Percentiles rank a stretch among this genome's conserved stretches.
phyloP scores from a whole-genome alignment of 306 rosid genomes.

The Corylus americana region DNA sequence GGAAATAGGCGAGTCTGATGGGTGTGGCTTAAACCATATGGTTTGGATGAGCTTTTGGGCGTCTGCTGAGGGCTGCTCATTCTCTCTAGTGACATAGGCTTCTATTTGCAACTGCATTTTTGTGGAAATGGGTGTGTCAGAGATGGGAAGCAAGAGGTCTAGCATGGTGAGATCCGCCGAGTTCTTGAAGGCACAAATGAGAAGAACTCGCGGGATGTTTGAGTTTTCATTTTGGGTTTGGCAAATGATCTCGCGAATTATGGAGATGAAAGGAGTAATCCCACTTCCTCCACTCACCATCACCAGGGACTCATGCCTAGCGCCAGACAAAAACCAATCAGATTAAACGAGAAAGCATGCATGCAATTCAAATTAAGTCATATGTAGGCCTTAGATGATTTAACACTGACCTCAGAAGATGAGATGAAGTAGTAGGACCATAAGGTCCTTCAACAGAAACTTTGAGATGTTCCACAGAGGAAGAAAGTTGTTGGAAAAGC shows the following conservation, averaged over 20 bases:
- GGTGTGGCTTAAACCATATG: constrained; percentile 36
- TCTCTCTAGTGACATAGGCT: constrained; percentile 50
- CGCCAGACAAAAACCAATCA: neutral
- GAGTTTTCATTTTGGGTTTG: constrained; percentile 37
- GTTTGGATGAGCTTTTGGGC: constrained; percentile 32
- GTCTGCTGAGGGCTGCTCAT: constrained; percentile 17
- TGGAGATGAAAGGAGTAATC: constrained; percentile 59
- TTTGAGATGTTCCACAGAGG: constrained; percentile 43
- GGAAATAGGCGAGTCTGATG: constrained; percentile 37
- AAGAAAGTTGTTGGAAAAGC: constrained; percentile 49
- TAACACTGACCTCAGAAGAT: constrained; percentile 48
- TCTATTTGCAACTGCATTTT: constrained; percentile 34
- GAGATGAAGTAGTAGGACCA: constrained; percentile 50
- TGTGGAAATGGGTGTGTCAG: constrained; percentile 15
- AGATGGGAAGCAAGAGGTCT: constrained; percentile 48
- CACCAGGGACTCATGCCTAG: constrained; percentile 45
- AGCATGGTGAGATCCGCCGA: constrained; percentile 42
- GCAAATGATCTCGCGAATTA: constrained; percentile 60
- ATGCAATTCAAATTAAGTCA: neutral
- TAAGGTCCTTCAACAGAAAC: constrained; percentile 90
- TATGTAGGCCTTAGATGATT: too few species aligned
- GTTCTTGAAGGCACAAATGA: constrained; percentile 53
- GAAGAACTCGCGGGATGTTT: constrained; percentile 34
- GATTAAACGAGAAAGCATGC: neutral
- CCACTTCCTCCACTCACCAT: constrained; percentile 74